Base-by-base conservation (phyloP, 495 filamentous ascomycete species). In the Penicillium bovifimosum region DNA sequence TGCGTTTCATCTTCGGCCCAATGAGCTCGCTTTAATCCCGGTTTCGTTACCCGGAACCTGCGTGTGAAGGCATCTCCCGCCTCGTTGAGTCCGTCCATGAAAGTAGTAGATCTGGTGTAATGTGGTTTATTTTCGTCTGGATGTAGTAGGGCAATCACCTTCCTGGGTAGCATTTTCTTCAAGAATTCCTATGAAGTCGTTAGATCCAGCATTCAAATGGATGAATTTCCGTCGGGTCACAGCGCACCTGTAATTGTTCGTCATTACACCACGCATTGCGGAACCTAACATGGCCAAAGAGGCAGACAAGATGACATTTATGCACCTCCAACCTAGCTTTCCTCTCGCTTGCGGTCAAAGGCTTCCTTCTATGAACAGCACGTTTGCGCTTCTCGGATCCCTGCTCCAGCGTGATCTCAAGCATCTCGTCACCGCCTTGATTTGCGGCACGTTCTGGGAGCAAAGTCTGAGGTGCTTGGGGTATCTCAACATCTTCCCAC, bases 211-310 rank as follows among this genome's bases (percentile, higher is more conserved):
- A 26, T 28, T 1, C 5, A 40, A 27, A 32, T 39, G n/a, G 20
- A 24, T 24, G 20, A 24, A 24, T 24, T 2, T 8, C 45, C 8
- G 36, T 11, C 16, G 55, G 31, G 29, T 27, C 38, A 27, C 47
- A 26, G 56, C 65, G 35, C 58, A 80, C 78, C 69, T 93, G 86
- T 33, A 85, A 73, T 53, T 73, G 65, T 11, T 74, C 54, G 65
- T 93, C 83, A 65, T 96, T 96, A 63, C 91, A 97, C 92, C 92
- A 97, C 47, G 73, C 67, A 63, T 96, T 97, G 35, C 91, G 80
- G 20, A 80, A 68, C 54, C 85, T 77, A 16, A 86, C 80, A 66
- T 96, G 88, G 4, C 76, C 76, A 28, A 97, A 64, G 1, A 96
- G 75, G 59, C 90, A 95, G 29, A 95, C 75, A 2, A 97, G 41